These are phyloP conservation scores for Metschnikowia aberdeeniae DNA, from an alignment of 805 yeast genomes.

Conservation along the genomic window DNA sequence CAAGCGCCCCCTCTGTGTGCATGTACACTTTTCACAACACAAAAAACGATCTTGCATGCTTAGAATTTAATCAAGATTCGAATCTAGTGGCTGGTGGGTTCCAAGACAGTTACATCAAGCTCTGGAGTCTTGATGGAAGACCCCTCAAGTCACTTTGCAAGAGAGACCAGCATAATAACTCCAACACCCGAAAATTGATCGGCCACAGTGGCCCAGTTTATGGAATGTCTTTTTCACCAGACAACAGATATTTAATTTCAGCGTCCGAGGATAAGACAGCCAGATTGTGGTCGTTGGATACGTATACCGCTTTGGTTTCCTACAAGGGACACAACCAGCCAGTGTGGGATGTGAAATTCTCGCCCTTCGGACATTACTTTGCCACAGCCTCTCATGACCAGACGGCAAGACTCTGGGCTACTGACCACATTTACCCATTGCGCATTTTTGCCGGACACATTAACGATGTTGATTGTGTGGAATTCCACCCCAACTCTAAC, in stretches of 20 bases:
- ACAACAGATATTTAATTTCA: conserved; percentile 72
- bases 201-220: conserved; percentile 97
- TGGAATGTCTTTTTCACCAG: conserved; percentile 88
- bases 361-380: conserved; percentile 95
- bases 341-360: conserved; percentile 93
- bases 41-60: conserved; percentile 77
- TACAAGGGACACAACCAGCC: conserved; percentile 97
- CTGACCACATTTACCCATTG: conserved; percentile 94
- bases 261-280: conserved; percentile 91
- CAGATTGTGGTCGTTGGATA: conserved; percentile 90
- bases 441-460: conserved; percentile 96
- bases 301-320: conserved; percentile 83
- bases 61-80: conserved; percentile 84
- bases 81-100: conserved; percentile 91
- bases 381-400: conserved; percentile 98
- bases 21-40: conserved; percentile 98
- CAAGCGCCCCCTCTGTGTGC: conserved; percentile 89
- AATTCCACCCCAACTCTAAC: conserved; percentile 94
- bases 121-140: conserved; percentile 92
- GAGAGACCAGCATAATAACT: conserved; percentile 47
- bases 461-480: conserved; percentile 91
- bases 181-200: conserved; percentile 54
- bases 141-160: conserved; percentile 63
- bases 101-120: conserved; percentile 82
- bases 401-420: conserved; percentile 96